Evolutionary conservation across 495 filamentous ascomycete species (phyloP).

Genomic region (Penicillium riverlandense): DNA sequence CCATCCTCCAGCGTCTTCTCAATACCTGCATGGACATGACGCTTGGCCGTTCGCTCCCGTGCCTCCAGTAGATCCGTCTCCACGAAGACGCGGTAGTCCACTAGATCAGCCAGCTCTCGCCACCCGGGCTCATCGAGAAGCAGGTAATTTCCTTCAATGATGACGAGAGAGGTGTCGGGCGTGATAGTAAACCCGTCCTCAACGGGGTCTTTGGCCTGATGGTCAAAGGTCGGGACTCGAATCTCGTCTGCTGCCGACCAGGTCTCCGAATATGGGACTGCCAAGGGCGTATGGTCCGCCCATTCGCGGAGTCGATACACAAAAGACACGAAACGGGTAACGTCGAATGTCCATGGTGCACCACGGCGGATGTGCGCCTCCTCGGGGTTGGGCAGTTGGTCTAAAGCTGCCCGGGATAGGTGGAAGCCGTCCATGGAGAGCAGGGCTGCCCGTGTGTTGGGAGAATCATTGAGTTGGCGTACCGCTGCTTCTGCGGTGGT

Average conservation of each 20-base stretch:
- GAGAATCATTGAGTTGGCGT: slow-evolving; percentile 18
- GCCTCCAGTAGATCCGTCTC: slow-evolving; percentile 28
- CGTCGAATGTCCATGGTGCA: slow-evolving; percentile 37
- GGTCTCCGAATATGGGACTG: not conserved
- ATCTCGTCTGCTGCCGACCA: slow-evolving; percentile 11
- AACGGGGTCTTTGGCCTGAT: slow-evolving; percentile 33
- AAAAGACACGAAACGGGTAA: slow-evolving; percentile 20
- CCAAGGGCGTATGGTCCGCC: slow-evolving; percentile 16
- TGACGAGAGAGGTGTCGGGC: slow-evolving; percentile 20
- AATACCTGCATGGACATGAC: slow-evolving; percentile 33
- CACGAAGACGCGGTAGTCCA: slow-evolving; percentile 30
- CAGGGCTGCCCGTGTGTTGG: slow-evolving; percentile 12
- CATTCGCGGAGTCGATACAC: slow-evolving; percentile 11
- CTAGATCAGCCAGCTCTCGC: slow-evolving; percentile 16
- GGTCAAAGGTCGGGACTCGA: slow-evolving; percentile 30
- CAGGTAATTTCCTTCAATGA: slow-evolving; percentile 34
- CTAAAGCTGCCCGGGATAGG: slow-evolving; percentile 23
- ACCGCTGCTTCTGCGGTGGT: slow-evolving; percentile 33
- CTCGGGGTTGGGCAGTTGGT: slow-evolving; percentile 26
- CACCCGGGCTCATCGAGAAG: slow-evolving; percentile 26
- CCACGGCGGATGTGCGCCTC: slow-evolving; percentile 34
- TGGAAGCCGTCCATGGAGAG: slow-evolving; percentile 42
- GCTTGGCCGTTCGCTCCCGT: slow-evolving; percentile 23
- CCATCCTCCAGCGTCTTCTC: slow-evolving; percentile 33
- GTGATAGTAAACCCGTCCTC: slow-evolving; percentile 27